Conservation (phyloP, 2,329 filamentous ascomycete genomes). For the Elsinoe ampelina region DNA sequence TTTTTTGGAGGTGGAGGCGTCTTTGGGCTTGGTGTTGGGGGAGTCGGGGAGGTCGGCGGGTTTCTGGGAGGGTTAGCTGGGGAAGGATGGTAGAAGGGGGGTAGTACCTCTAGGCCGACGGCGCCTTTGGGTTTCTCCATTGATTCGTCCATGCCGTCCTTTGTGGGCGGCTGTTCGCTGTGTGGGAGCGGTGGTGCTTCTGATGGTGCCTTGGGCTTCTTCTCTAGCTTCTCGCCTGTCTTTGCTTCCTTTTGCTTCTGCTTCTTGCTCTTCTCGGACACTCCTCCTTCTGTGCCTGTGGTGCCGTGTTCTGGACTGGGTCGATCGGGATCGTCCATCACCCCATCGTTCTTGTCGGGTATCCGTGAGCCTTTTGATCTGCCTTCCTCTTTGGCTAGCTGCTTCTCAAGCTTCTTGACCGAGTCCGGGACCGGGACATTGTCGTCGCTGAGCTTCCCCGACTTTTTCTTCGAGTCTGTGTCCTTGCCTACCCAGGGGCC, state of each 20-base stretch:
- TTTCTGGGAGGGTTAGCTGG: slow-evolving; percentile 19
- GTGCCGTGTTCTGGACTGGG: slow-evolving; percentile 72
- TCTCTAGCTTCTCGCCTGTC: slow-evolving; percentile 60
- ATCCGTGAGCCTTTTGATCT: slow-evolving; percentile 30
- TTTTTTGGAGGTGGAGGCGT: not conserved
- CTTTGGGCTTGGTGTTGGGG: not conserved
- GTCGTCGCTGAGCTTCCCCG: slow-evolving; percentile 15
- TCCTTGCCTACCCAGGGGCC: slow-evolving; percentile 64
- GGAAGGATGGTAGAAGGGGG: slow-evolving; percentile 34
- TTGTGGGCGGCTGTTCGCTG: slow-evolving; percentile 64
- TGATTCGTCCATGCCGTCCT: slow-evolving; percentile 21
- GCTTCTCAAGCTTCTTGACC: slow-evolving; percentile 30
- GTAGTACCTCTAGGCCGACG: slow-evolving; percentile 45
- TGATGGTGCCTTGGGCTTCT: slow-evolving; percentile 74
- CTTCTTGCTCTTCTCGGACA: slow-evolving; percentile 77
- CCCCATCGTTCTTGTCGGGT: slow-evolving; percentile 58
- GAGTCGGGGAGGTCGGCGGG: slow-evolving; percentile 10
- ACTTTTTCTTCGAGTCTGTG: slow-evolving; percentile 24
- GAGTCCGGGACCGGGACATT: slow-evolving; percentile 27
- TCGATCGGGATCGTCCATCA: slow-evolving; percentile 84
- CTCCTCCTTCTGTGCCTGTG: slow-evolving; percentile 78
- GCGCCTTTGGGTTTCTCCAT: slow-evolving; percentile 30
- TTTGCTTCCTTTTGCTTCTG: slow-evolving; percentile 57
- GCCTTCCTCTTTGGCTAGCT: slow-evolving; percentile 37
- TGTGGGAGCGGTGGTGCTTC: slow-evolving; percentile 74